phyloP scores from a whole-genome alignment of 1,284 basidiomycete species.

The Xerocomus nothofagi region DNA sequence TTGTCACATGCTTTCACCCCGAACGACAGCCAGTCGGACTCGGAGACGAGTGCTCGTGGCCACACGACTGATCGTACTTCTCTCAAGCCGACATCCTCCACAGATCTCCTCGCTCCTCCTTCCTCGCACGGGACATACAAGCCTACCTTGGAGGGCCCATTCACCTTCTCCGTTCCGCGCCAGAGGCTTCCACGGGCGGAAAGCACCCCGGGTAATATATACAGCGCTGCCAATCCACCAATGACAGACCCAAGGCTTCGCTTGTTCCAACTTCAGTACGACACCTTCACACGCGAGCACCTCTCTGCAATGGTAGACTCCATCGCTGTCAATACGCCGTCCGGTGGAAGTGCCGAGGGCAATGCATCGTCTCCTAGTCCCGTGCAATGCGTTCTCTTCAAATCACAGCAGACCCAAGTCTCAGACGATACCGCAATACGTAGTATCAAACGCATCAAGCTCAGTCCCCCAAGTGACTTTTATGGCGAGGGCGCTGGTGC shows the following conservation, averaged over 20 bases:
- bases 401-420: conserved; percentile 42
- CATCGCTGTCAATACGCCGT: conserved; percentile 77
- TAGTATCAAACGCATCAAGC: conserved; percentile 73
- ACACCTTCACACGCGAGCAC: conserved; percentile 91
- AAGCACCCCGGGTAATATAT: conserved; percentile 55
- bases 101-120: conserved; percentile 23
- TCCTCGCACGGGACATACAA: conserved; percentile 25
- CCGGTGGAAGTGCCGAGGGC: conserved; percentile 45
- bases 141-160: conserved; percentile 54
- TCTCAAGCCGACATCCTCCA: conserved; percentile 18
- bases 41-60: conserved; percentile 14
- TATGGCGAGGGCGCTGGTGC: conserved; percentile 47
- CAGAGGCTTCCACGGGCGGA: conserved; percentile 44
- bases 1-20: conserved; percentile 35
- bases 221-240: conserved; percentile 39
- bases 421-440: conserved; percentile 51
- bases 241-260: conserved; percentile 73
- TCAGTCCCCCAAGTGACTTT: conserved; percentile 61
- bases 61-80: conserved; percentile 9
- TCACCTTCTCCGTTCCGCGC: conserved; percentile 72
- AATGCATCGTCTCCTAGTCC: conserved; percentile 47
- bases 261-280: conserved; percentile 89
- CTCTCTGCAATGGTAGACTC: conserved; percentile 89
- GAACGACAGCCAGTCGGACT: conserved; percentile 31
- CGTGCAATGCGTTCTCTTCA: conserved; percentile 42